These are phyloP conservation scores for Ophiostoma sp. DNA, from an alignment of 2,329 filamentous ascomycete species.

Conservation along the genomic window DNA sequence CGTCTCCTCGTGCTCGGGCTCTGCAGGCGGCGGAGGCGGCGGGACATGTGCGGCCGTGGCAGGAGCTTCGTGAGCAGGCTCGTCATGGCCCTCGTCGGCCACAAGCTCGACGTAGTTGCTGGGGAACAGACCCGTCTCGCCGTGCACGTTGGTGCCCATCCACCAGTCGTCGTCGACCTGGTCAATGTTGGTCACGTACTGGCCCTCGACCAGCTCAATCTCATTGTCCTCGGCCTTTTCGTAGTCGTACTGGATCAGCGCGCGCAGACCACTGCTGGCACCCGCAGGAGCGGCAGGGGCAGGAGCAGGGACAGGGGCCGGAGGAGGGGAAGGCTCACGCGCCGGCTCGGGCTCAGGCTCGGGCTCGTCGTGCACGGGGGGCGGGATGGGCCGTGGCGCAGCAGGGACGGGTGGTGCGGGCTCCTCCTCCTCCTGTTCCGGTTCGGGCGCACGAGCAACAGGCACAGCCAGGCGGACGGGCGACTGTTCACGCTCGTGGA, in stretches of 20 bases:
- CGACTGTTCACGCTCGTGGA: conserved; percentile 60
- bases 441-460: conserved; percentile 56
- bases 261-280: conserved; percentile 53
- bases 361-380: conserved; percentile 53
- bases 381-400: conserved; percentile 53
- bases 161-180: conserved; percentile 99
- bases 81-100: conserved; percentile 47
- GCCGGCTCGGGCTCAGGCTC: conserved; percentile 65
- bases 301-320: conserved; percentile 43
- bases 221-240: conserved; percentile 98
- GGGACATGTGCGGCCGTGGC: conserved; percentile 28
- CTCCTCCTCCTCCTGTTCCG: conserved; percentile 43
- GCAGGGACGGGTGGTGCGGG: conserved; percentile 47
- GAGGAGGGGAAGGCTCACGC: conserved; percentile 52
- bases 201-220: conserved; percentile 84
- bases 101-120: conserved; percentile 95
- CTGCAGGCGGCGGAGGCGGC: conserved; percentile 42
- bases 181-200: conserved; percentile 86
- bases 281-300: conserved; percentile 39
- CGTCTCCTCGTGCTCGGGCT: conserved; percentile 41
- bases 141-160: conserved; percentile 85
- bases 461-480: conserved; percentile 86
- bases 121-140: conserved; percentile 88
- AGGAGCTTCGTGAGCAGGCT: conserved; percentile 34
- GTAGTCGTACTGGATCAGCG: conserved; percentile 89